Base-by-base conservation (phyloP, 31 red algal species). In the Asparagopsis taxiformis region DNA sequence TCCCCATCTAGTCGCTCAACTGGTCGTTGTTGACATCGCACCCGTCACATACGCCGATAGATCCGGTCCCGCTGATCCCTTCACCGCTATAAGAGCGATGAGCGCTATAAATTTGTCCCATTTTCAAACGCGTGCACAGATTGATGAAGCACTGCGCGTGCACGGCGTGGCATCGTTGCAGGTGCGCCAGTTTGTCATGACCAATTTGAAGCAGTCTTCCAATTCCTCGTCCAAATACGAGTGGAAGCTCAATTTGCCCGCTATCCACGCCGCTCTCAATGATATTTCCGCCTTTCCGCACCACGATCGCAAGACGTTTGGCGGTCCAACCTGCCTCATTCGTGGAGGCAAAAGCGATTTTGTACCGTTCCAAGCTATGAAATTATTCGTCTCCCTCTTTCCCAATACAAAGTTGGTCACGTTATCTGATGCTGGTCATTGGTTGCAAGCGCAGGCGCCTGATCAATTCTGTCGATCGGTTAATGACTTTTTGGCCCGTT, bases 1-100 rank as follows among this genome's bases (percentile, higher is more conserved):
- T 57, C 89, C 97, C 0, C 46, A 75, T 3, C 61, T 44, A 5
- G 97, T 99, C 3, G 56, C 87, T 3, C 56, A 85, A 22, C 63
- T 99, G 16, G 59, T 96, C 0, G 92, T 99, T 9, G 85, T 99
- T 30, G 97, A 99, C 66, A 87, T 84, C 55, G 92, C 92, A 0
- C 97, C 97, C 6, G 51, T 92, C 13, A 76, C 43, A 2, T 99
- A 94, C 75, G 15, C 23, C 0, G n/a, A 26, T 31, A n/a, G 58
- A 0, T 49, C 32, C 24, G 28, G 71, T 52, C 38, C 72, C 10
- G 48, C 56, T 52, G 79, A 69, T 54, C 55, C 79, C 4, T 31
- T 68, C 10, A 31, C 41, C 1, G 68, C 48, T 44, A 28, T 24
- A 31, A 64, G 54, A 26, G 84, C 85, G 0, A 79, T 90, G 70